Evolutionary conservation across 169 alveolate species (phyloP).

Genomic region (Babesia ovata): DNA sequence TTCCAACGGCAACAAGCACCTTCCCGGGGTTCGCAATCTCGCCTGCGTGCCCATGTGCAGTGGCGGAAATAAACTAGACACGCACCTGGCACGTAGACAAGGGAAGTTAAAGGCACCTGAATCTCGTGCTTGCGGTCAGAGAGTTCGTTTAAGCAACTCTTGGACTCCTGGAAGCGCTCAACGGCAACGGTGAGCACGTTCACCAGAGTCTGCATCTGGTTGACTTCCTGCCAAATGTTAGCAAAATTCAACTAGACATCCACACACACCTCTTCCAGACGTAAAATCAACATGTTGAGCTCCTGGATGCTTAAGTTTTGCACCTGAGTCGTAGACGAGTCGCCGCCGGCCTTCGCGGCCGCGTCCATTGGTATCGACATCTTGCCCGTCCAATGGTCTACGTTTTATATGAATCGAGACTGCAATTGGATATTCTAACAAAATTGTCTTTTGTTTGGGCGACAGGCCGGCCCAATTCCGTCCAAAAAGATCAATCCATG

Average conservation of each 20-base stretch:
- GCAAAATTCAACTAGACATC: neutral
- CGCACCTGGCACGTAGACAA: conserved; percentile 69
- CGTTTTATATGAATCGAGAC: neutral
- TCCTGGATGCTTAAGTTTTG: conserved; percentile 61
- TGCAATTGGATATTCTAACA: too few relatives aligned
- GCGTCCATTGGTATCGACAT: conserved; percentile 40
- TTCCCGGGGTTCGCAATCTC: conserved; percentile 57
- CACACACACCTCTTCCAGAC: conserved; percentile 65
- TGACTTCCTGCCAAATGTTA: conserved; percentile 44
- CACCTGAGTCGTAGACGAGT: conserved; percentile 9
- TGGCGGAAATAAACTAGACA: neutral
- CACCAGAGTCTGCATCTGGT: conserved; percentile 58
- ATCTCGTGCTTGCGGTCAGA: conserved; percentile 17
- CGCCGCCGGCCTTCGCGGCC: conserved; percentile 17
- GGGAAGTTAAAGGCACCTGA: conserved; percentile 68
- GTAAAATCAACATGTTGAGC: conserved; percentile 54
- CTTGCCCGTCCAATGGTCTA: neutral
- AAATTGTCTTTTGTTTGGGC: neutral
- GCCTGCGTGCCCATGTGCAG: conserved; percentile 11
- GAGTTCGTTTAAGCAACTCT: conserved; percentile 45
- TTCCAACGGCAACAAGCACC: conserved; percentile 67
- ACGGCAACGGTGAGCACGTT: conserved; percentile 57
- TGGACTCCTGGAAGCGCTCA: conserved; percentile 65
- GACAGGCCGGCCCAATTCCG: neutral
- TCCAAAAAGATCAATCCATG: neutral